Evolutionary conservation across 352 stramenopile genomes (phyloP).

Genomic region (Globisporangium irregulare): DNA sequence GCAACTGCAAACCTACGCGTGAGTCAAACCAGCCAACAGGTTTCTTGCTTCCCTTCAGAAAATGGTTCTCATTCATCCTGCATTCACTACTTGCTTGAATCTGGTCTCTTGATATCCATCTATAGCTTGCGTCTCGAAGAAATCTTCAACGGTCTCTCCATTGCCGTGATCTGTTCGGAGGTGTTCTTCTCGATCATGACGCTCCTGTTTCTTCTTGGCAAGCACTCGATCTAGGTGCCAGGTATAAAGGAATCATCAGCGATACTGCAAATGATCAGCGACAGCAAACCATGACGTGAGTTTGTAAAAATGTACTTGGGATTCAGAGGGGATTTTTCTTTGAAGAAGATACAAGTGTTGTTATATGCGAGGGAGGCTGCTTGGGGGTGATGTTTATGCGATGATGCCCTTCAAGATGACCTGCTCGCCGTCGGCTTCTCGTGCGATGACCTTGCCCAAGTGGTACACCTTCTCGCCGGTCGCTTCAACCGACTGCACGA

Average conservation of each 20-base stretch:
- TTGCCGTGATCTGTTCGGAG: slow-evolving; percentile 56
- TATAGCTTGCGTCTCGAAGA: slow-evolving; percentile 53
- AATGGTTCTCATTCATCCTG: background rate
- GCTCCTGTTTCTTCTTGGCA: slow-evolving; percentile 36
- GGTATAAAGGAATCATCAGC: background rate
- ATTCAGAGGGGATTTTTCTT: slow-evolving; percentile 3
- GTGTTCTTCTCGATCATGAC: slow-evolving; percentile 45
- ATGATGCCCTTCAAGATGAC: slow-evolving; percentile 80
- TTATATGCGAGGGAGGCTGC: background rate
- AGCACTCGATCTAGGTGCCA: slow-evolving; percentile 5
- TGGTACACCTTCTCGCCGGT: slow-evolving; percentile 90
- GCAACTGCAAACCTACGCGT: slow-evolving; percentile 78
- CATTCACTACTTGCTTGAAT: slow-evolving; percentile 5
- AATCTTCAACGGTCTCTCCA: slow-evolving; percentile 57
- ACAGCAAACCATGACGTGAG: background rate
- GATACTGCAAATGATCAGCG: background rate
- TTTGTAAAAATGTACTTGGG: slow-evolving; percentile 14
- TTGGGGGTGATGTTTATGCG: slow-evolving; percentile 30
- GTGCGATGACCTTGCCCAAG: slow-evolving; percentile 79
- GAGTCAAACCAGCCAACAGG: slow-evolving; percentile 10
- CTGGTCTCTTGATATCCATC: background rate
- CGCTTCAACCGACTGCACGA: slow-evolving; percentile 77
- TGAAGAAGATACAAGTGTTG: slow-evolving; percentile 6
- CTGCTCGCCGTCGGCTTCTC: slow-evolving; percentile 64
- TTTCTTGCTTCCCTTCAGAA: background rate